Percentiles rank a stretch among this genome's conserved stretches.
phyloP scores from a whole-genome alignment of 257 asterid genomes.

The Orobanche coerulescens region DNA sequence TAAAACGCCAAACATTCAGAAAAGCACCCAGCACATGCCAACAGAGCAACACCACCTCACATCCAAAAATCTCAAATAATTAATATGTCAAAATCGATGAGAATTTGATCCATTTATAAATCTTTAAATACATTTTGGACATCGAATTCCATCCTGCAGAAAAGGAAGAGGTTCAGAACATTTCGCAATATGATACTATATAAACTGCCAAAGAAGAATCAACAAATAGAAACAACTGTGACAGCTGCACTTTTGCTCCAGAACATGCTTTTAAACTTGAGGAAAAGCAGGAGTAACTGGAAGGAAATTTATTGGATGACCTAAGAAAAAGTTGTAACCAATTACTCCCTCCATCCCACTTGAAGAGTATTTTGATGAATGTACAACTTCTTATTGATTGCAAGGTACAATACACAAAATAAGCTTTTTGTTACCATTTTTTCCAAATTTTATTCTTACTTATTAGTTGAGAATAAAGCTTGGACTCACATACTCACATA shows the following conservation, averaged over 20 bases:
- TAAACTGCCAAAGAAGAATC: not conserved
- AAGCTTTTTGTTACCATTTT: no score
- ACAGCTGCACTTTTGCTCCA: not conserved
- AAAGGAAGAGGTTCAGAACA: not conserved
- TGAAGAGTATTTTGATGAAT: no score
- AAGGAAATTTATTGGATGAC: not conserved
- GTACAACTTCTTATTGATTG: no score
- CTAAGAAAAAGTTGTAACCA: not conserved
- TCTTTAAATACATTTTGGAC: not conserved
- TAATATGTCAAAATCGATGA: not conserved
- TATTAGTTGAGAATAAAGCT: no score
- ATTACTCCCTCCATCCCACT: not conserved
- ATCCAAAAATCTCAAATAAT: not conserved
- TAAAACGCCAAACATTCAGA: not conserved
- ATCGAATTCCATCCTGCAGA: not conserved
- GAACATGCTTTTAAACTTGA: not conserved
- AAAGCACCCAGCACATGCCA: not conserved
- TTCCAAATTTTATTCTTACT: no score
- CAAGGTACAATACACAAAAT: no score
- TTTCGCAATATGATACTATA: not conserved
- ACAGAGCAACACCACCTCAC: slow-evolving; percentile 6
- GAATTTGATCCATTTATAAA: not conserved
- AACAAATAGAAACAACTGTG: not conserved
- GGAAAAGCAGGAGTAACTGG: slow-evolving; percentile 10
- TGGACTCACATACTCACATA: no score